Evolutionary conservation across 2,329 filamentous ascomycete species (phyloP).

Genomic region (Hyphodiscus sp.): DNA sequence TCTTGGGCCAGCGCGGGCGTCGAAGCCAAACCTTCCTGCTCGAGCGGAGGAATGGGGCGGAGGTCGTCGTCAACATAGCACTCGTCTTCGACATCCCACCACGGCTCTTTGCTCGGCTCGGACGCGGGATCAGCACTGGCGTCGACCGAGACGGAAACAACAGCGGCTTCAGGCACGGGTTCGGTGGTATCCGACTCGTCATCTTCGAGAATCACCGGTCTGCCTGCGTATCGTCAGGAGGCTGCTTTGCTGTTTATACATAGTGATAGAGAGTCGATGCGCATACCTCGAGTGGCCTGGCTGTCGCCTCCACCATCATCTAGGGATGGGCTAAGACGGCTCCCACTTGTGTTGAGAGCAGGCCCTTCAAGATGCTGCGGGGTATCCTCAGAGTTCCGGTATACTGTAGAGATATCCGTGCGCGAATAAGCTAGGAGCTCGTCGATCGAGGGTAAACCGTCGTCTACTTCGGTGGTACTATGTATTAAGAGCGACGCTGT

Average conservation of each 20-base stretch:
- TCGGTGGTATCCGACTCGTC: background rate
- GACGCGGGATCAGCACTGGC: too few relatives aligned
- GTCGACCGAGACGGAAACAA: too few relatives aligned
- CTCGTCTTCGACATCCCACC: slow-evolving; percentile 5
- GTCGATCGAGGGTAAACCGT: slow-evolving; percentile 1
- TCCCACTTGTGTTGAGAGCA: too few relatives aligned
- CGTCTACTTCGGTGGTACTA: background rate
- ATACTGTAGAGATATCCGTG: background rate
- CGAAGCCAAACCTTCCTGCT: background rate
- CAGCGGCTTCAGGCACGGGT: background rate
- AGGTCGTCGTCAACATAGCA: slow-evolving; percentile 4
- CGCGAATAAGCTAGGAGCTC: background rate
- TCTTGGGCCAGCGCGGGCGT: background rate
- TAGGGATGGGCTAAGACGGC: too few relatives aligned
- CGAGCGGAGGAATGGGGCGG: background rate
- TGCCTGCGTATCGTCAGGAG: background rate
- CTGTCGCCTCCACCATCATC: background rate
- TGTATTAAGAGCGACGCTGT: too few relatives aligned
- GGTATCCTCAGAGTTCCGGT: background rate
- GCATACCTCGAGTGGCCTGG: slow-evolving; percentile 3
- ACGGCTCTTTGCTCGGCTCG: slow-evolving; percentile 2
- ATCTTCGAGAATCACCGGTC: slow-evolving; percentile 4
- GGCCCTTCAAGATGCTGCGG: too few relatives aligned
- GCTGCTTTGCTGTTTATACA: slow-evolving; percentile 1
- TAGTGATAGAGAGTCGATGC: slow-evolving; percentile 1